A percentile compares a stretch with the other conserved stretches of the same genome.
Evolutionary conservation across 2,329 filamentous ascomycete species (phyloP).

Genomic region (Verticillium longisporum): DNA sequence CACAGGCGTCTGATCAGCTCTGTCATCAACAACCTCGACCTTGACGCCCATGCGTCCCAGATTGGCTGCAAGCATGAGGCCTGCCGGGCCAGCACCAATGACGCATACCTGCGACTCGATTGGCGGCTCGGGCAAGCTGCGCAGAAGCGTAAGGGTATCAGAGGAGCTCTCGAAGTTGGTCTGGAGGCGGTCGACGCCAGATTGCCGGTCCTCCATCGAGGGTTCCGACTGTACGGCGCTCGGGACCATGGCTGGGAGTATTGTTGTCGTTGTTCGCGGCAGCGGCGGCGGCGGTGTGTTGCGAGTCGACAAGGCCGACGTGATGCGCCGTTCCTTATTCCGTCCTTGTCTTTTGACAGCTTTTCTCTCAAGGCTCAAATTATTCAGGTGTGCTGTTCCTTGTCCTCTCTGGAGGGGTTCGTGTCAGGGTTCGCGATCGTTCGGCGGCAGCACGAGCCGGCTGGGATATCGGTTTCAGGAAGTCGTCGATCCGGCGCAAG

Average conservation of each 20-base stretch:
- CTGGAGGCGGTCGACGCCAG: constrained; percentile 18
- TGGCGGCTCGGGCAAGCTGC: constrained; percentile 40
- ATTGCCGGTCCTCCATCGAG: constrained; percentile 22
- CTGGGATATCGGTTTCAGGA: constrained; percentile 1
- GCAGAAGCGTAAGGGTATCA: constrained; percentile 40
- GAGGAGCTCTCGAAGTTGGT: constrained; percentile 26
- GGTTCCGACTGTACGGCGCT: constrained; percentile 23
- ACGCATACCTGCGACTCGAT: constrained; percentile 41
- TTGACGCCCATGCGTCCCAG: constrained; percentile 61
- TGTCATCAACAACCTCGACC: constrained; percentile 60
- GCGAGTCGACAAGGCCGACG: not conserved
- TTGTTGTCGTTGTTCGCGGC: not conserved
- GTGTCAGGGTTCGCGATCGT: not conserved
- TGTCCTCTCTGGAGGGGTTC: not conserved
- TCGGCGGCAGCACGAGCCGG: not conserved
- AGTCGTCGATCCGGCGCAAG: not conserved
- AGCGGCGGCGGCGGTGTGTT: not conserved
- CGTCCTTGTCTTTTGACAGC: not conserved
- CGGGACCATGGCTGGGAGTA: constrained; percentile 23
- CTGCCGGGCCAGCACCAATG: constrained; percentile 49
- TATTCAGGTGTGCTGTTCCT: not conserved
- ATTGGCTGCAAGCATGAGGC: constrained; percentile 47
- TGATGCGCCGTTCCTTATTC: not conserved
- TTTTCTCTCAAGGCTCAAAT: not conserved
- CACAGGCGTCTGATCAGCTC: constrained; percentile 59